phyloP scores from a whole-genome alignment of 768 basidiomycete species.

The Kwoniella newhampshirensis region DNA sequence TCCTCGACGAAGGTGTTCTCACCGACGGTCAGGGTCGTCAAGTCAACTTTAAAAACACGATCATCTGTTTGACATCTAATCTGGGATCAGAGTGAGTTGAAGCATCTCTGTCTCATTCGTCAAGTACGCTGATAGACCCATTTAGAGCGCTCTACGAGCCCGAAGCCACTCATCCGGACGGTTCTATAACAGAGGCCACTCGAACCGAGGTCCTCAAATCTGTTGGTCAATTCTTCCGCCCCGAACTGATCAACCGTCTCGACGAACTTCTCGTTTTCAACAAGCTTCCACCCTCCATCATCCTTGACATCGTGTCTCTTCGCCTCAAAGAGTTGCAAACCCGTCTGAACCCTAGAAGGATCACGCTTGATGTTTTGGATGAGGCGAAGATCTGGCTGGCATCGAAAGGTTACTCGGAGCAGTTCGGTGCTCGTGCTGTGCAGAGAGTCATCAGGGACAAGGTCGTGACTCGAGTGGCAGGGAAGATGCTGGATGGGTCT shows the following conservation, averaged over 20 bases:
- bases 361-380: conserved; percentile 69
- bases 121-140: not conserved
- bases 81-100: conserved; percentile 59
- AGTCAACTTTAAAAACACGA: conserved; percentile 93
- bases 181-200: conserved; percentile 65
- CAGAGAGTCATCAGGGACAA: conserved; percentile 79
- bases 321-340: conserved; percentile 72
- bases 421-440: conserved; percentile 84
- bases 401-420: conserved; percentile 72
- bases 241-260: conserved; percentile 84
- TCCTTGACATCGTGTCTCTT: conserved; percentile 74
- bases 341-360: conserved; percentile 65
- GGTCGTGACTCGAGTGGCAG: conserved; percentile 78
- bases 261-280: conserved; percentile 72
- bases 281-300: conserved; percentile 72
- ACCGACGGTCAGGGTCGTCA: conserved; percentile 91
- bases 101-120: conserved; percentile 52
- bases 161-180: conserved; percentile 64
- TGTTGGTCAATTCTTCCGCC: conserved; percentile 78
- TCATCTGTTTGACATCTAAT: conserved; percentile 86
- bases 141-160: conserved; percentile 61
- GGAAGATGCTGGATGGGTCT: conserved; percentile 73
- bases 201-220: conserved; percentile 69
- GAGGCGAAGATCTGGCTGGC: conserved; percentile 69
- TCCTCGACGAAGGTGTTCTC: conserved; percentile 83